Percentiles rank a stretch among this genome's conserved stretches.
phyloP scores from a whole-genome alignment of 225 moss, liverwort and hornwort species.

The Polytrichum formosum region DNA sequence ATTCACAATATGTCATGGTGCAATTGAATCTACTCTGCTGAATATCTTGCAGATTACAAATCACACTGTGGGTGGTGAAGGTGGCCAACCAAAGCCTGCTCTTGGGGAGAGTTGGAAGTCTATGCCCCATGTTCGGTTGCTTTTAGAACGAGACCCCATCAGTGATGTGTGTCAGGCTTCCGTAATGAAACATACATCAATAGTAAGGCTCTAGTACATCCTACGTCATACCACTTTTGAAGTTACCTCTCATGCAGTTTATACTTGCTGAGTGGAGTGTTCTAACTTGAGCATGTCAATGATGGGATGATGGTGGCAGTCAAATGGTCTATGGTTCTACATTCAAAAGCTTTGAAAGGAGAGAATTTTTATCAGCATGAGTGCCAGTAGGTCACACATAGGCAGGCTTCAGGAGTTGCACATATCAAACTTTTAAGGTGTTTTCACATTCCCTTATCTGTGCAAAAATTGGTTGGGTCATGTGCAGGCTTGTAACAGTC shows the following conservation, averaged over 20 bases:
- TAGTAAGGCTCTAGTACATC: slow-evolving; percentile 37
- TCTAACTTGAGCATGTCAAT: too few species aligned
- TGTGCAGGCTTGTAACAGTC: slow-evolving; percentile 65
- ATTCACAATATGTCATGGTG: too few species aligned
- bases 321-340: not conserved
- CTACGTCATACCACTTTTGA: too few species aligned
- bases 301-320: not conserved
- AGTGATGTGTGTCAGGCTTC: slow-evolving; percentile 60
- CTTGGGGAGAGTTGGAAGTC: slow-evolving; percentile 94
- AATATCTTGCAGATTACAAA: slow-evolving; percentile 67
- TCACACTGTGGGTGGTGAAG: slow-evolving; percentile 85
- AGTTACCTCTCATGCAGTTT: too few species aligned
- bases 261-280: too few species aligned
- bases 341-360: not conserved
- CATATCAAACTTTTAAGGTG: not conserved
- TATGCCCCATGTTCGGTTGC: slow-evolving; percentile 75
- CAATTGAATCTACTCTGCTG: too few species aligned
- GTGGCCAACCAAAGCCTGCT: slow-evolving; percentile 80
- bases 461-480: not conserved
- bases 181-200: slow-evolving; percentile 65
- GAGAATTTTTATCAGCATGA: not conserved
- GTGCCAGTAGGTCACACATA: not conserved
- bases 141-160: slow-evolving; percentile 58
- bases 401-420: not conserved
- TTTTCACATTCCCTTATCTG: not conserved